Evolutionary conservation across 768 basidiomycete genomes (phyloP).

Genomic region (Mycena capillaripes): DNA sequence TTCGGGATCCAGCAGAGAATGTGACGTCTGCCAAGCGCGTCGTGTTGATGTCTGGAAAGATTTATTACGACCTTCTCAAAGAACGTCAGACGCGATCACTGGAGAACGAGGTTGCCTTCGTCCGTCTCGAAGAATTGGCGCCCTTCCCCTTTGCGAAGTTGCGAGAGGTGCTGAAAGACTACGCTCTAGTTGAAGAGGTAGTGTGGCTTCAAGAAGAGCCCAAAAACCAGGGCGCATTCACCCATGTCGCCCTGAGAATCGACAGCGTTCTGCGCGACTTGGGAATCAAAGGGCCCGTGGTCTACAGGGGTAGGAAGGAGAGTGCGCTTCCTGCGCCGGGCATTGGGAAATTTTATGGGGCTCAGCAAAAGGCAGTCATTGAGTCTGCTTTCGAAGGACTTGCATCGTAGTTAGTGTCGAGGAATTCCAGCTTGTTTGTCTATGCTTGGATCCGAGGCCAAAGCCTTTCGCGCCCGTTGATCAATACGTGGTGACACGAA

Average conservation of each 20-base stretch:
- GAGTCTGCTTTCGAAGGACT: slow-evolving; percentile 68
- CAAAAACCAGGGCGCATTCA: slow-evolving; percentile 87
- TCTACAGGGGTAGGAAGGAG: slow-evolving; percentile 77
- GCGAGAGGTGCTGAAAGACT: slow-evolving; percentile 58
- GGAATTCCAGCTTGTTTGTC: not conserved
- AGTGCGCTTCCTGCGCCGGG: slow-evolving; percentile 86
- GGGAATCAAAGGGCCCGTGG: slow-evolving; percentile 48
- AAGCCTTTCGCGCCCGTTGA: not conserved
- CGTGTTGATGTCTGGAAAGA: slow-evolving; percentile 85
- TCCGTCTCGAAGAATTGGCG: slow-evolving; percentile 88
- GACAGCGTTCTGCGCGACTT: slow-evolving; percentile 60
- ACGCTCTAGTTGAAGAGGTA: slow-evolving; percentile 57
- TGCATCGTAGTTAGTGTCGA: not conserved
- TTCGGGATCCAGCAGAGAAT: slow-evolving; percentile 63
- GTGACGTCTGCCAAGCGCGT: slow-evolving; percentile 67
- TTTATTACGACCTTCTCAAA: slow-evolving; percentile 89
- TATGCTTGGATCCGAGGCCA: not conserved
- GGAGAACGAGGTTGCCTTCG: slow-evolving; percentile 69
- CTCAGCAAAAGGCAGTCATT: slow-evolving; percentile 74
- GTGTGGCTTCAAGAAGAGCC: slow-evolving; percentile 92
- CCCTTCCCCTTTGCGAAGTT: slow-evolving; percentile 87
- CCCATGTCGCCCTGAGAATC: slow-evolving; percentile 74
- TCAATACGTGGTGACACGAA: slow-evolving; percentile 34
- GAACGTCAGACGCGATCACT: slow-evolving; percentile 68
- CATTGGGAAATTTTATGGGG: slow-evolving; percentile 75